Percentiles rank a stretch among this genome's conserved stretches.
Conservation (phyloP, 352 stramenopile genomes). For the Globisporangium nunn region DNA sequence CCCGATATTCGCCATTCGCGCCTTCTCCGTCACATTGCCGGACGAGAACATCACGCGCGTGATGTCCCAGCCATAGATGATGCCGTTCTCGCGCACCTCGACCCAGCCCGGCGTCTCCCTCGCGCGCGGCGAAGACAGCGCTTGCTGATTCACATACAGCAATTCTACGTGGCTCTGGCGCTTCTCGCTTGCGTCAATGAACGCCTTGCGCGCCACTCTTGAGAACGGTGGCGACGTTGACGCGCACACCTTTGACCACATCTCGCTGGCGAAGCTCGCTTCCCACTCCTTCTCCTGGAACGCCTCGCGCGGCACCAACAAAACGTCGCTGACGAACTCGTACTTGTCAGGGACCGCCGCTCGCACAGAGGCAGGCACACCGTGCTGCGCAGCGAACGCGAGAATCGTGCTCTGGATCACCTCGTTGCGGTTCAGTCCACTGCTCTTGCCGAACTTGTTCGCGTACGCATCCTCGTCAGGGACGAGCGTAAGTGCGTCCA, state of each 20-base stretch:
- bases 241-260: conserved; percentile 63
- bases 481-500: conserved; percentile 34
- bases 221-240: conserved; percentile 45
- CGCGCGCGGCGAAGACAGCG: conserved; percentile 26
- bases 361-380: conserved; percentile 24
- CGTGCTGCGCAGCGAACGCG: conserved; percentile 41
- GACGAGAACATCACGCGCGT: conserved; percentile 96
- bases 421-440: conserved; percentile 68
- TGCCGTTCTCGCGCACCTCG: conserved; percentile 90
- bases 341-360: conserved; percentile 53
- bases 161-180: conserved; percentile 75
- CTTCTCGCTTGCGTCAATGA: conserved; percentile 73
- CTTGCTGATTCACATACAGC: conserved; percentile 45
- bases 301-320: conserved; percentile 58
- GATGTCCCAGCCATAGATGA: conserved; percentile 93
- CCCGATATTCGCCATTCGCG: conserved; percentile 85
- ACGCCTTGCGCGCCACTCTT: conserved; percentile 75
- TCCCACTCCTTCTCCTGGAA: conserved; percentile 57
- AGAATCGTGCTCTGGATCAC: conserved; percentile 51
- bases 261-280: conserved; percentile 29
- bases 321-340: conserved; percentile 71
- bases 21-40: conserved; percentile 96
- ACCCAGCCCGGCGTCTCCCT: conserved; percentile 58
- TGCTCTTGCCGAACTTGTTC: conserved; percentile 73
- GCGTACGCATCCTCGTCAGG: conserved; percentile 51